These are phyloP conservation scores for Lithocarpus polystachyus DNA, from an alignment of 306 rosid species.

Conservation along the genomic window DNA sequence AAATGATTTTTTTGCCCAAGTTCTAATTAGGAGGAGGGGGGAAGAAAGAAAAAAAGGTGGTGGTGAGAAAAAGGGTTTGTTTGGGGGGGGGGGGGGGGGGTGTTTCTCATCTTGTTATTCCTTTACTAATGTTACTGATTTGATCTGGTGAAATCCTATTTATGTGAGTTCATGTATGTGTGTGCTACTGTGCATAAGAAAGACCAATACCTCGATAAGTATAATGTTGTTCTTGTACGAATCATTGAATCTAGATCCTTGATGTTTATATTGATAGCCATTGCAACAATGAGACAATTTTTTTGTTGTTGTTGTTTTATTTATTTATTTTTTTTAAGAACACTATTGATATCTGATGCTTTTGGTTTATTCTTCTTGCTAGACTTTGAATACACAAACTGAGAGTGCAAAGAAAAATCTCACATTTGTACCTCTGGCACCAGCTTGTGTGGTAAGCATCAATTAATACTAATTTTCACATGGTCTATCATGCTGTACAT, in stretches of 20 bases:
- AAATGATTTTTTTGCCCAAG: too few relatives aligned
- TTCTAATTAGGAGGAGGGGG: neutral
- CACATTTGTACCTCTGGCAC: constrained; percentile 93
- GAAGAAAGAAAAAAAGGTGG: neutral
- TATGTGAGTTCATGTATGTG: neutral
- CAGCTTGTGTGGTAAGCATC: constrained; percentile 91
- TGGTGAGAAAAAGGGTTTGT: neutral
- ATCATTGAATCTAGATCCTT: neutral
- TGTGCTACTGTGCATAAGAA: neutral
- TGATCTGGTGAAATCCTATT: neutral
- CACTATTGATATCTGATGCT: constrained; percentile 22
- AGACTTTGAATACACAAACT: constrained; percentile 74
- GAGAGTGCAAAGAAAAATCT: constrained; percentile 73
- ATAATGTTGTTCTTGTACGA: neutral
- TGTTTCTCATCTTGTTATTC: neutral
- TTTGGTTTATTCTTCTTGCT: constrained; percentile 16
- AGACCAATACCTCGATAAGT: neutral
- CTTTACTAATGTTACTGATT: neutral
- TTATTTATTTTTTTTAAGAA: neutral
- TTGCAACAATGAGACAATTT: neutral
- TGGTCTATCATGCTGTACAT: neutral
- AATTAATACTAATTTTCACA: constrained; percentile 6
- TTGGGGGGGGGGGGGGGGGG: neutral
- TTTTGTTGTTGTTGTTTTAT: neutral
- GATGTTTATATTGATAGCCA: neutral